Conservation (phyloP, 352 stramenopile genomes). For the Globisporangium viniferum region DNA sequence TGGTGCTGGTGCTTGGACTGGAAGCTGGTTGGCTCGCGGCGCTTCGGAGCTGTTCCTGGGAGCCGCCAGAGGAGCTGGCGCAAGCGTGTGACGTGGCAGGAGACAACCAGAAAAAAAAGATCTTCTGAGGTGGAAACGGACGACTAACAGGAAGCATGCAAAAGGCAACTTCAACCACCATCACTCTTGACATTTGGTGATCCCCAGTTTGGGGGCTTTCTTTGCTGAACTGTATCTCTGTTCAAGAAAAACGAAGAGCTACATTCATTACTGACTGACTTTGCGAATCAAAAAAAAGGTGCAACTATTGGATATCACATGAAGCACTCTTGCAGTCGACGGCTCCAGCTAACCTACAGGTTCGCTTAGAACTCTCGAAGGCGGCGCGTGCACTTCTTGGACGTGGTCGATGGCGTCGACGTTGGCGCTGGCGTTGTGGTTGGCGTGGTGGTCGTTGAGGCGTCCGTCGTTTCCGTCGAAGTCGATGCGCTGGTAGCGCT, state of each 20-base stretch:
- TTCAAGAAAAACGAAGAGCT: conserved; percentile 5
- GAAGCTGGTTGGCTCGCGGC: not conserved
- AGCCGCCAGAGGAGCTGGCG: not conserved
- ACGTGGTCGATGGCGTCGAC: not conserved
- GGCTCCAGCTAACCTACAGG: not conserved
- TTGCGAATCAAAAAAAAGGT: not conserved
- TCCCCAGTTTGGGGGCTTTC: not conserved
- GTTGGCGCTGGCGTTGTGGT: not conserved
- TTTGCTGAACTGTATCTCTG: not conserved
- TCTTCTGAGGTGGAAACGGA: not conserved
- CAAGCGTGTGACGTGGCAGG: conserved; percentile 1
- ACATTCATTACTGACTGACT: not conserved
- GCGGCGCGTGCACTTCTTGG: conserved; percentile 11
- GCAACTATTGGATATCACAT: not conserved
- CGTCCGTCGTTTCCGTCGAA: not conserved
- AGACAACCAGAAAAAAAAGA: not conserved
- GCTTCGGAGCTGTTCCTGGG: not conserved
- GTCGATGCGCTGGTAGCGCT: not conserved
- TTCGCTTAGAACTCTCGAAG: not conserved
- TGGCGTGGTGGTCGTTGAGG: conserved; percentile 1
- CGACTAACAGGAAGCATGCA: not conserved
- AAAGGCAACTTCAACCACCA: conserved; percentile 8
- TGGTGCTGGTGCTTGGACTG: not conserved
- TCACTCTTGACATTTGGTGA: not conserved
- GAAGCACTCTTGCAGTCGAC: not conserved